Evolutionary conservation across 805 yeast genomes (phyloP).

Genomic region (Saccharomycopsis oosterbeekiorum): DNA sequence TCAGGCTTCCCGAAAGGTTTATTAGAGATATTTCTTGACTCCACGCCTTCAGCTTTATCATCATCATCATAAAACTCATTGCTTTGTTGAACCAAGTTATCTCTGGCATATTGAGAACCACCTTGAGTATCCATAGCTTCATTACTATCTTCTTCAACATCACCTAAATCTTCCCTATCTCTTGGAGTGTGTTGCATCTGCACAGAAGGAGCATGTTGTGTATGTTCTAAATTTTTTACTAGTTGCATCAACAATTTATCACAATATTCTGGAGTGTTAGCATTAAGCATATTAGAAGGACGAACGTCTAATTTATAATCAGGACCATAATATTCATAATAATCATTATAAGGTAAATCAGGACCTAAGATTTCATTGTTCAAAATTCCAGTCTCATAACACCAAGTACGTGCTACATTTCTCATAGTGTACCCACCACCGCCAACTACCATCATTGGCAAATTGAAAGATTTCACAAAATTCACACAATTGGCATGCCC

Average conservation of each 20-base stretch:
- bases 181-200: slow-evolving; percentile 85
- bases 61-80: slow-evolving; percentile 72
- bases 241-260: slow-evolving; percentile 76
- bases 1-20: background rate
- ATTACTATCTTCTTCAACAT: slow-evolving; percentile 73
- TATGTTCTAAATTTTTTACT: slow-evolving; percentile 67
- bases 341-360: slow-evolving; percentile 88
- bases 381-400: slow-evolving; percentile 82
- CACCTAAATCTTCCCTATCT: slow-evolving; percentile 80
- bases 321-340: slow-evolving; percentile 95
- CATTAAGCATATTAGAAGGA: slow-evolving; percentile 94
- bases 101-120: slow-evolving; percentile 80
- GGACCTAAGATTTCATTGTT: slow-evolving; percentile 68
- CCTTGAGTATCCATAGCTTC: slow-evolving; percentile 83
- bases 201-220: slow-evolving; percentile 96
- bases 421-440: slow-evolving; percentile 99
- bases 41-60: slow-evolving; percentile 33
- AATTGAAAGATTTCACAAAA: slow-evolving; percentile 72
- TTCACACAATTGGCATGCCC: slow-evolving; percentile 97
- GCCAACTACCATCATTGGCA: slow-evolving; percentile 90
- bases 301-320: slow-evolving; percentile 92
- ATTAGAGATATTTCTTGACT: slow-evolving; percentile 10
- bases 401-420: slow-evolving; percentile 93
- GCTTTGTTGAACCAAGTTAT: slow-evolving; percentile 56
- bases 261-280: slow-evolving; percentile 85